phyloP scores from a whole-genome alignment of 441 rosid species.

The Euphorbia neoarborescens region DNA sequence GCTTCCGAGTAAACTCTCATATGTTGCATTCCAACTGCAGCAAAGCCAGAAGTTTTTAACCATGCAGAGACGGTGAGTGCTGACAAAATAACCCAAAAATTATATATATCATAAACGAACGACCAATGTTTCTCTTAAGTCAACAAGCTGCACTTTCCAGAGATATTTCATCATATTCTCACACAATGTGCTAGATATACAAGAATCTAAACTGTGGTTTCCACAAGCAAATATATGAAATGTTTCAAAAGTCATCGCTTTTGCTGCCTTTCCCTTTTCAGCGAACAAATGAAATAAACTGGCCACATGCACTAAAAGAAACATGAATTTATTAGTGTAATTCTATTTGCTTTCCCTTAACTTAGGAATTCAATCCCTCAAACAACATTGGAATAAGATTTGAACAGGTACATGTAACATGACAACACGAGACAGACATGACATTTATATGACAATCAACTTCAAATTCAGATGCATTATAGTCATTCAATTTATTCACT shows the following conservation, averaged over 20 bases:
- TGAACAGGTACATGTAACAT: neutral
- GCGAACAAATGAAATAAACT: neutral
- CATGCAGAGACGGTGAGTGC: conserved; percentile 33
- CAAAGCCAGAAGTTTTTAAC: conserved; percentile 41
- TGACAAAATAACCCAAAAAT: conserved; percentile 28
- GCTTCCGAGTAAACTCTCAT: conserved; percentile 54
- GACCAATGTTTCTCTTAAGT: conserved; percentile 14
- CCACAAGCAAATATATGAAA: neutral
- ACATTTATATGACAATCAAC: neutral
- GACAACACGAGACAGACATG: neutral
- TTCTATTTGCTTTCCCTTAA: neutral
- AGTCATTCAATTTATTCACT: neutral
- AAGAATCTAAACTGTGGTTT: neutral
- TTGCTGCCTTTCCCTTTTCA: neutral
- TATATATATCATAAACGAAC: conserved; percentile 20
- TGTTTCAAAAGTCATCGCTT: neutral
- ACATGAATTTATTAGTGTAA: neutral
- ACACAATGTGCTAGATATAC: neutral
- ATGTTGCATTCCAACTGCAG: conserved; percentile 69
- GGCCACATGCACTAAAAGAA: neutral
- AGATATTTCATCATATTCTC: neutral
- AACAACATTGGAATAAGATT: neutral
- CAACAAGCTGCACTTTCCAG: neutral
- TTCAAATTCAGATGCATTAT: neutral
- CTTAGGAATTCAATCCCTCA: neutral